Evolutionary conservation across 1,284 basidiomycete genomes (phyloP), one percentile per base, ranked within the genome.

Genomic region (Papiliotrema flavescens): DNA sequence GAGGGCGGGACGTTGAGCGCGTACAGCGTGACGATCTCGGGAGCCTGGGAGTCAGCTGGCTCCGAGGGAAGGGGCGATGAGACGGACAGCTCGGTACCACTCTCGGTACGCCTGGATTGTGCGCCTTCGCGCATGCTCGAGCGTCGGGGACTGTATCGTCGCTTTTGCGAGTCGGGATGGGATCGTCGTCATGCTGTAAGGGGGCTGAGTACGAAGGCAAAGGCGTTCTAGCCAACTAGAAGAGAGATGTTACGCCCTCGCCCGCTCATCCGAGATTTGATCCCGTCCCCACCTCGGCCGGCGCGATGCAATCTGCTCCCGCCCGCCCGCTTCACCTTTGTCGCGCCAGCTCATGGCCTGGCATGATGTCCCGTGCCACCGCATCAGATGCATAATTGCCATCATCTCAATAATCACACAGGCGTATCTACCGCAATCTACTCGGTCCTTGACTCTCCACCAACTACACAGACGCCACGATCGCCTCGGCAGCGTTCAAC

Each of bases 401-500:
- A 40, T 40, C 39, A 17, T 40, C 17, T n/a, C 20, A 5, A 40
- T 20, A 40, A 20, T 4, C 4, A 4, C 17, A 40, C 39, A 40
- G 11, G 28, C 28, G 28, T 6, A 32, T 32, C 28, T 32, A 32
- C 28, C 28, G 28, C 28, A 11, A 32, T 32, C 28, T 32, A 32
- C 28, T 32, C 28, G 28, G 5, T 6, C 11, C 20, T 5, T 40
- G 7, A 40, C 39, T 40, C 17, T 36, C 39, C 6, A 7, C 39
- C 20, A 5, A 40, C 49, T 63, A 72, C 28, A 72, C 70, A 19
- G 67, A 59, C 15, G 70, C 69, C 11, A 72, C 69, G 40, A 79
- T 78, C 84, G 92, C 89, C 76, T 95, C 92, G 11, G 90, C 90
- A 80, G 92, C 89, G 76, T 91, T 92, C 58, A 95, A 80, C 32